Percentiles rank a stretch among this genome's conserved stretches.
phyloP scores from a whole-genome alignment of 768 basidiomycete species.

The Trametes meyenii region DNA sequence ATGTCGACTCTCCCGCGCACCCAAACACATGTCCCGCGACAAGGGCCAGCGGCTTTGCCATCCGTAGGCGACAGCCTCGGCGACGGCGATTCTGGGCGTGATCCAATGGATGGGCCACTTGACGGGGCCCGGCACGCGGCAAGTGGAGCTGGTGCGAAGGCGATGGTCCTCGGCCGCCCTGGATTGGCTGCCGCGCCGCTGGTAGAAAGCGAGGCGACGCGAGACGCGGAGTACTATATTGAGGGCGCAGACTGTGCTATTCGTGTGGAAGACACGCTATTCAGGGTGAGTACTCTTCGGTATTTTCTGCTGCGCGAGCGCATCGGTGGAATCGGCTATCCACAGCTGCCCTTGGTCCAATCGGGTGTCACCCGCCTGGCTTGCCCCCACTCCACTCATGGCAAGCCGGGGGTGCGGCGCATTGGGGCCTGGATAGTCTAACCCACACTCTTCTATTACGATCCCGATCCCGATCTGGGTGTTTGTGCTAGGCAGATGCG shows the following conservation, averaged over 20 bases:
- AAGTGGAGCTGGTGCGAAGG: slow-evolving; percentile 17
- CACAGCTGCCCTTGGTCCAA: neutral
- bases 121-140: slow-evolving; percentile 7
- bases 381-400: neutral
- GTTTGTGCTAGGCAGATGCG: neutral
- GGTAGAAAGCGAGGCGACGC: slow-evolving; percentile 4
- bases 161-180: neutral
- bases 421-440: slow-evolving; percentile 6
- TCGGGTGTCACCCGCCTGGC: neutral
- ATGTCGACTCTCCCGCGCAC: neutral
- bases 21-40: neutral
- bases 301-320: slow-evolving; percentile 6
- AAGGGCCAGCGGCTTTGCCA: neutral
- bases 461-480: slow-evolving; percentile 21
- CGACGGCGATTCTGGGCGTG: neutral
- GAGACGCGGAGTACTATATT: slow-evolving; percentile 64
- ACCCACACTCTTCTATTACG: neutral
- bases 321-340: neutral
- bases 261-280: slow-evolving; percentile 62
- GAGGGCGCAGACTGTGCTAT: slow-evolving; percentile 71
- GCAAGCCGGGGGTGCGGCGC: slow-evolving; percentile 8
- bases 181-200: slow-evolving; percentile 4
- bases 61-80: neutral
- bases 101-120: neutral
- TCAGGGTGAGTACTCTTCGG: slow-evolving; percentile 54